Percentiles rank a stretch among this genome's conserved stretches.
phyloP scores from a whole-genome alignment of 495 filamentous ascomycete genomes.

The Cercophora sp. region DNA sequence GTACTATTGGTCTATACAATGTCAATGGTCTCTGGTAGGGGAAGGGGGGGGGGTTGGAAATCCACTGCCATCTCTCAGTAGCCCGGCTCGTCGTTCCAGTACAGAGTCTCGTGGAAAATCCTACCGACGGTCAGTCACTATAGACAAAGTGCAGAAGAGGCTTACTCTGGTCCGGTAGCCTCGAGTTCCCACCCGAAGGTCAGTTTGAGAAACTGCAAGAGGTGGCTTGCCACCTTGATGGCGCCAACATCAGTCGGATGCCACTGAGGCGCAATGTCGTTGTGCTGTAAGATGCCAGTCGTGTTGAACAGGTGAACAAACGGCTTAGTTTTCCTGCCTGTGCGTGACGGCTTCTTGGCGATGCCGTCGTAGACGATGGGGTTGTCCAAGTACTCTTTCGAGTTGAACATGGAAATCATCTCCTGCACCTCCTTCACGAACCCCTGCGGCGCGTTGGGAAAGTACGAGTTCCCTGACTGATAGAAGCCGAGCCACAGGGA shows the following conservation, averaged over 20 bases:
- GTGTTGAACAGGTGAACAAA: conserved; percentile 70
- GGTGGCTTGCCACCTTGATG: conserved; percentile 63
- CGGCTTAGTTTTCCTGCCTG: conserved; percentile 32
- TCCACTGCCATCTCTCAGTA: too few species aligned
- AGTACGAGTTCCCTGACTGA: conserved; percentile 50
- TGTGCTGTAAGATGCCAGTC: conserved; percentile 63
- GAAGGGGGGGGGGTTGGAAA: too few species aligned
- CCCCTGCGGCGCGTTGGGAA: conserved; percentile 44
- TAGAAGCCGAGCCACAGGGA: conserved; percentile 62
- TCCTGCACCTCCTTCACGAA: conserved; percentile 49
- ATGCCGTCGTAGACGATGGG: conserved; percentile 41
- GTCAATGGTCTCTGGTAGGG: too few species aligned
- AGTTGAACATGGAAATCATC: conserved; percentile 56
- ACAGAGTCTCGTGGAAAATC: conserved; percentile 58
- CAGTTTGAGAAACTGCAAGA: conserved; percentile 52
- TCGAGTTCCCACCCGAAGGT: conserved; percentile 58
- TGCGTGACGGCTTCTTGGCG: conserved; percentile 36
- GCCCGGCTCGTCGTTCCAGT: conserved; percentile 55
- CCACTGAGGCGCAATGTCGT: conserved; percentile 60
- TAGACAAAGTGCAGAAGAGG: conserved; percentile 6
- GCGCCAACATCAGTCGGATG: conserved; percentile 67
- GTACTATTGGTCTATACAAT: too few species aligned
- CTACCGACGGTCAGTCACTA: conserved; percentile 18
- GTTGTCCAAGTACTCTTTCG: conserved; percentile 39
- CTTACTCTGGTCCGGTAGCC: conserved; percentile 56